These are phyloP conservation scores for Hyaloscypha variabilis DNA, from an alignment of 495 filamentous ascomycete genomes.

Conservation along the genomic window DNA sequence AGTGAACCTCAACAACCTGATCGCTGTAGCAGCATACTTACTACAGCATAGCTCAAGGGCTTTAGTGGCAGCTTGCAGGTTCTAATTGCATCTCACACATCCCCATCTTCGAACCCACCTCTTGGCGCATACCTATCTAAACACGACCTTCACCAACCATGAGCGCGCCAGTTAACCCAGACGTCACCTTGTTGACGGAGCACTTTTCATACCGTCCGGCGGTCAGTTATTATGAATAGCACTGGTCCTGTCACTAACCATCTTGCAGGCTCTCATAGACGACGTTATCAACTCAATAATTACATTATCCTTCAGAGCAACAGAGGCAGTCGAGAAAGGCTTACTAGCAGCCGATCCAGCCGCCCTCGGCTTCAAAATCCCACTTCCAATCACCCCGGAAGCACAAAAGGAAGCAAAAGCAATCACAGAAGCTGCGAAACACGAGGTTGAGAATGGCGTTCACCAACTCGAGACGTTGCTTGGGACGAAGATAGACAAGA, in stretches of 20 bases:
- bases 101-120: not conserved
- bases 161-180: conserved; percentile 34
- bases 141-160: conserved; percentile 4
- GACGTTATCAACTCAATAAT: conserved; percentile 97
- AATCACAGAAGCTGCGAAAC: conserved; percentile 48
- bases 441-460: conserved; percentile 87
- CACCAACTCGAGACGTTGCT: conserved; percentile 95
- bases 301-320: conserved; percentile 81
- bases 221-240: conserved; percentile 50
- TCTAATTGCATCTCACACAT: not conserved
- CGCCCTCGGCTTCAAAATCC: conserved; percentile 70
- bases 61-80: not conserved
- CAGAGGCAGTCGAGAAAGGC: conserved; percentile 80
- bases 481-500: conserved; percentile 74
- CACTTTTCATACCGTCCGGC: conserved; percentile 94
- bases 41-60: not conserved
- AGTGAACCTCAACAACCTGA: not conserved
- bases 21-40: not conserved
- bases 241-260: not conserved
- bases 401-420: conserved; percentile 45
- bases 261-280: conserved; percentile 79
- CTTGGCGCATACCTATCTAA: conserved; percentile 8
- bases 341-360: conserved; percentile 71
- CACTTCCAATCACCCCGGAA: conserved; percentile 51
- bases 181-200: conserved; percentile 86